These are phyloP conservation scores for Lipomyces oligophaga DNA, from an alignment of 805 yeast species.

Conservation along the genomic window DNA sequence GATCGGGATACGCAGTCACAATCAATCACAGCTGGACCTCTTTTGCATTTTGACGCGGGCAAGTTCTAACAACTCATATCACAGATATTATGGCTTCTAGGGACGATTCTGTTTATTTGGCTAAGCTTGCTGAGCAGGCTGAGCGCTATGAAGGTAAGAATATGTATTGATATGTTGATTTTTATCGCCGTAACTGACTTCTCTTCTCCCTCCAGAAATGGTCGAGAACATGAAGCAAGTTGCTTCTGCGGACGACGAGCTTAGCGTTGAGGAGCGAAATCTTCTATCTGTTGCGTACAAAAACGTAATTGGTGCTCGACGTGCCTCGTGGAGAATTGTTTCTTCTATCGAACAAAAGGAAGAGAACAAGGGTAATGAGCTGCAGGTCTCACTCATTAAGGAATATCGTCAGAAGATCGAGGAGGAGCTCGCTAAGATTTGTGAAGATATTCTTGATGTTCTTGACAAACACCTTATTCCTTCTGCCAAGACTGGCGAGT, in stretches of 20 bases:
- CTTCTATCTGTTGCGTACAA: slow-evolving; percentile 95
- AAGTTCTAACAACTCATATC: slow-evolving; percentile 1
- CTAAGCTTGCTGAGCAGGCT: slow-evolving; percentile 98
- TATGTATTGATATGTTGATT: neutral
- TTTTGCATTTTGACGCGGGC: too few species aligned
- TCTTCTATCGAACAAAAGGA: slow-evolving; percentile 98
- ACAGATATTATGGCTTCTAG: slow-evolving; percentile 20
- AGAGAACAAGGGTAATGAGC: slow-evolving; percentile 90
- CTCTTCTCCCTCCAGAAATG: slow-evolving; percentile 28
- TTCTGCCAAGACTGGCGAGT: slow-evolving; percentile 93
- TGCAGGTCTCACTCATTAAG: slow-evolving; percentile 84
- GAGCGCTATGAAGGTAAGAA: slow-evolving; percentile 98
- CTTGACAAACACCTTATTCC: slow-evolving; percentile 87
- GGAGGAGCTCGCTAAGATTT: slow-evolving; percentile 83
- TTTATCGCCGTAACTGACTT: neutral
- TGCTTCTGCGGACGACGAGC: slow-evolving; percentile 92
- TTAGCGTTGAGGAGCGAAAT: slow-evolving; percentile 97
- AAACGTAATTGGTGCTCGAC: slow-evolving; percentile 97
- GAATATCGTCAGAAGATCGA: slow-evolving; percentile 94
- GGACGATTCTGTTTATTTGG: slow-evolving; percentile 92
- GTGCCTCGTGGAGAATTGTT: slow-evolving; percentile 99
- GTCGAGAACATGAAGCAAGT: slow-evolving; percentile 98
- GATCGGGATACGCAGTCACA: too few species aligned
- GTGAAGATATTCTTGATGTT: slow-evolving; percentile 88
- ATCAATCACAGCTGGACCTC: too few species aligned